Conservation (phyloP, 768 basidiomycete species). For the Pleurotus tuoliensis region DNA sequence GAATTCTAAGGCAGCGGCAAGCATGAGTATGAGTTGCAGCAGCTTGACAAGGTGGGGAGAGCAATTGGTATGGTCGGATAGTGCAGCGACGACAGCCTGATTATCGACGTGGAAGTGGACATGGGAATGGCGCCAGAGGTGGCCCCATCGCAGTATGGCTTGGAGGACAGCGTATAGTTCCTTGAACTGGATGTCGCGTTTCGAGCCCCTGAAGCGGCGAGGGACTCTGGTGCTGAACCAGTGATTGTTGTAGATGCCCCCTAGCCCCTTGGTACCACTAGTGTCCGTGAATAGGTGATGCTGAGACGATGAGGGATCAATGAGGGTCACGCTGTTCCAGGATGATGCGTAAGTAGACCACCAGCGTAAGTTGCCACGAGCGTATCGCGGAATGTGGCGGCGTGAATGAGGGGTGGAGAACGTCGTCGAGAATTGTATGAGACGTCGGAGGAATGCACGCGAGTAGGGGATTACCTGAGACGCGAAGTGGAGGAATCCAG, state of each 20-base stretch:
- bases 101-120: slow-evolving; percentile 28
- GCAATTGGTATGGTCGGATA: slow-evolving; percentile 13
- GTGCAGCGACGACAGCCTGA: not conserved
- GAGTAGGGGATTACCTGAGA: too few species aligned
- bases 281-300: slow-evolving; percentile 26
- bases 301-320: slow-evolving; percentile 9
- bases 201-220: slow-evolving; percentile 13
- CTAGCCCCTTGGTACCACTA: slow-evolving; percentile 26
- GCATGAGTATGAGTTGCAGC: slow-evolving; percentile 12
- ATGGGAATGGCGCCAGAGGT: slow-evolving; percentile 18
- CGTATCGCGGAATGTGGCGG: slow-evolving; percentile 20
- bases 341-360: slow-evolving; percentile 21
- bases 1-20: slow-evolving; percentile 17
- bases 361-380: slow-evolving; percentile 25
- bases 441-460: slow-evolving; percentile 9
- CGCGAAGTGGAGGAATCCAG: too few species aligned
- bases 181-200: slow-evolving; percentile 28
- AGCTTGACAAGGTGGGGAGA: slow-evolving; percentile 12
- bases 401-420: slow-evolving; percentile 18
- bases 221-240: slow-evolving; percentile 25
- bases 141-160: slow-evolving; percentile 24
- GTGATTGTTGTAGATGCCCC: slow-evolving; percentile 15
- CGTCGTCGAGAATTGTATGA: slow-evolving; percentile 23
- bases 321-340: slow-evolving; percentile 27
- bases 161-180: slow-evolving; percentile 27